Base-by-base conservation (phyloP, 2,329 filamentous ascomycete species). In the Monosporascus sp. region DNA sequence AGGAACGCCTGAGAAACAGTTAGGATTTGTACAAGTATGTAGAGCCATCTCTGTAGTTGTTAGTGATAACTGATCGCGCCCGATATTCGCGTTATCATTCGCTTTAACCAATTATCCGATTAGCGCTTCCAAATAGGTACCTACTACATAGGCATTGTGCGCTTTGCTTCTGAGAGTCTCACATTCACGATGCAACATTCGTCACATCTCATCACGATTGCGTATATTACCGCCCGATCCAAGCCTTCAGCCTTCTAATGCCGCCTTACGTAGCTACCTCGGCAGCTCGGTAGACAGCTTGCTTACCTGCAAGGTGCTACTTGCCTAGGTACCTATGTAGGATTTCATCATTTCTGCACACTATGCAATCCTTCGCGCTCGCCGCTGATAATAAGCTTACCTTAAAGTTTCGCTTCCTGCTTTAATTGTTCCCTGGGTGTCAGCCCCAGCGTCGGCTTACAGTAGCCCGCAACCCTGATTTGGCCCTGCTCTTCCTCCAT, bases 221-320 rank as follows among this genome's bases (percentile, higher is more conserved):
- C 58, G 54, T 52, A 55, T 58, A 53, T 56, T 57, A 57, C 51
- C 53, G 55, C 54, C 54, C 54, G 51, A 50, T 52, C 54, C 56
- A 60, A 51, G 48, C 53, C 47, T 58, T 48, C 49, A 49, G 41
- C 37, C 52, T 48, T 51, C 49, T 54, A 50, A 51, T 41, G 53
- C 49, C 41, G 47, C 27, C 27, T 9, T 31, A 31, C 27, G 9
- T 5, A 31, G 27, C 27, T 31, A 31, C 9, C 27, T 11, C 9
- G 27, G 9, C 9, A 31, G 27, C 27, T 31, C 27, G 27, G 27
- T 31, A 20, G 9, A 1, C 27, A 11, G 27, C 39, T 20, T 20
- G 8, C 39, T 43, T 14, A 20, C 1, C 39, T 24, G 15, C 5
- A 24, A 22, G 18, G 20, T 14, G 39, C 22, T 20, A 9, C 8